phyloP scores from a whole-genome alignment of 2,329 filamentous ascomycete genomes.

The Ploettnerulaceae sp. region DNA sequence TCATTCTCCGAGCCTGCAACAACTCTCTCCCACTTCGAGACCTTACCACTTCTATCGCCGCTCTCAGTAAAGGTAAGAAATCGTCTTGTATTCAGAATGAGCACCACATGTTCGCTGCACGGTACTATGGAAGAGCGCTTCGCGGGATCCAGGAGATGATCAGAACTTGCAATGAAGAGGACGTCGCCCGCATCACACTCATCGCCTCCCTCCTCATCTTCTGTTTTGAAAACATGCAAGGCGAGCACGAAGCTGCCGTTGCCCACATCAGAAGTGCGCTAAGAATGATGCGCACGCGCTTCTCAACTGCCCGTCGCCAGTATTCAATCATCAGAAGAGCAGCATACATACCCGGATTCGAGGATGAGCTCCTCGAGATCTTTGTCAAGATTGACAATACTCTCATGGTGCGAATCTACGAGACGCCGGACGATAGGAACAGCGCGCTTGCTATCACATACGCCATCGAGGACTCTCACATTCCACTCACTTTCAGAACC shows the following conservation, averaged over 20 bases:
- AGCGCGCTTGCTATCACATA: constrained; percentile 17
- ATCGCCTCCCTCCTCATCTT: constrained; percentile 11
- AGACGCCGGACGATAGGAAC: background rate
- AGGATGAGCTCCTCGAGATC: constrained; percentile 20
- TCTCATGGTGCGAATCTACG: constrained; percentile 9
- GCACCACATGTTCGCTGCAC: constrained; percentile 21
- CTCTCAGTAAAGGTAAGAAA: constrained; percentile 19
- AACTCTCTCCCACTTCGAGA: constrained; percentile 17
- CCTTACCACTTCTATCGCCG: constrained; percentile 19
- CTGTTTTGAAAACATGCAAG: constrained; percentile 1
- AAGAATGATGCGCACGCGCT: constrained; percentile 17
- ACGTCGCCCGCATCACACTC: constrained; percentile 20
- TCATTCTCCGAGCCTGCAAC: constrained; percentile 21
- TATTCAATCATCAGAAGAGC: background rate
- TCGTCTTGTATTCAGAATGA: background rate
- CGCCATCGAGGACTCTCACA: constrained; percentile 5
- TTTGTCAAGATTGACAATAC: constrained; percentile 23
- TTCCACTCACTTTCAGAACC: constrained; percentile 13
- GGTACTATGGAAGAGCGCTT: constrained; percentile 22
- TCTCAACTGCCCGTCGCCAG: background rate
- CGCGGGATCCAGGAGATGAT: constrained; percentile 13
- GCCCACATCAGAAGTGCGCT: constrained; percentile 9
- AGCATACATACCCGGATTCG: constrained; percentile 14
- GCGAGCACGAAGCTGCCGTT: background rate
- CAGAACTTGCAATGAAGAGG: constrained; percentile 5